phyloP scores from a whole-genome alignment of 345 rosid species.

The Ricinus communis region DNA sequence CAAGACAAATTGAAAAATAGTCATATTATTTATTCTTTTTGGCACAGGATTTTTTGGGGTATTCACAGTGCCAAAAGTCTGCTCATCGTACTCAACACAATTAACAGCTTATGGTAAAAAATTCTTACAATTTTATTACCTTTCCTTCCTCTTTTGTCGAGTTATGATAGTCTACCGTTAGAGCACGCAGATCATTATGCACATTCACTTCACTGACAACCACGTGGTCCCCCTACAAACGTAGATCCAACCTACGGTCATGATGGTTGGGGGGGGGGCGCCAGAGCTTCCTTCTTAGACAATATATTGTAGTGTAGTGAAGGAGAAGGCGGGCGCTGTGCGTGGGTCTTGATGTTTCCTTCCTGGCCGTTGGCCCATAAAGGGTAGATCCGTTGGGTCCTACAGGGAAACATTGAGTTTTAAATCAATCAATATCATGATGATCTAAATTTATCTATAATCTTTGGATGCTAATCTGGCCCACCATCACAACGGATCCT shows the following conservation, averaged over 20 bases:
- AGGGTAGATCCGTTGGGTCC: conserved; percentile 20
- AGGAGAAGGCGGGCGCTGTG: not conserved
- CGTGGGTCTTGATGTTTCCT: conserved; percentile 3
- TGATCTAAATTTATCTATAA: not conserved
- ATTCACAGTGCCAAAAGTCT: conserved; percentile 73
- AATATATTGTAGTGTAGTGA: not conserved
- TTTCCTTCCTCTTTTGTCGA: not conserved
- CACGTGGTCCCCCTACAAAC: not conserved
- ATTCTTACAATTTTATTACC: not conserved
- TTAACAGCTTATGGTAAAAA: conserved; percentile 66
- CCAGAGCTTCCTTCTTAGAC: not conserved
- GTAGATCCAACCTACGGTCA: not conserved
- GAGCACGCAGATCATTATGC: not conserved
- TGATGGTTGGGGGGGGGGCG: conserved; percentile 13
- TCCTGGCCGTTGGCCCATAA: not conserved
- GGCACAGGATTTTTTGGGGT: conserved; percentile 76
- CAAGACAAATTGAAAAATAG: too few species aligned
- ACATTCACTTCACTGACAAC: not conserved
- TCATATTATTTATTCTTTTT: too few species aligned
- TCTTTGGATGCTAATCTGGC: conserved; percentile 23
- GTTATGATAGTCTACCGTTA: conserved; percentile 14
- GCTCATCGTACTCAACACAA: conserved; percentile 61
- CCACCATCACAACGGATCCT: not conserved
- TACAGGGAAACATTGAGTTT: not conserved
- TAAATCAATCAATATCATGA: not conserved